Evolutionary conservation across 176 grass and related monocot genomes (phyloP).

Genomic region (Avena eriantha): DNA sequence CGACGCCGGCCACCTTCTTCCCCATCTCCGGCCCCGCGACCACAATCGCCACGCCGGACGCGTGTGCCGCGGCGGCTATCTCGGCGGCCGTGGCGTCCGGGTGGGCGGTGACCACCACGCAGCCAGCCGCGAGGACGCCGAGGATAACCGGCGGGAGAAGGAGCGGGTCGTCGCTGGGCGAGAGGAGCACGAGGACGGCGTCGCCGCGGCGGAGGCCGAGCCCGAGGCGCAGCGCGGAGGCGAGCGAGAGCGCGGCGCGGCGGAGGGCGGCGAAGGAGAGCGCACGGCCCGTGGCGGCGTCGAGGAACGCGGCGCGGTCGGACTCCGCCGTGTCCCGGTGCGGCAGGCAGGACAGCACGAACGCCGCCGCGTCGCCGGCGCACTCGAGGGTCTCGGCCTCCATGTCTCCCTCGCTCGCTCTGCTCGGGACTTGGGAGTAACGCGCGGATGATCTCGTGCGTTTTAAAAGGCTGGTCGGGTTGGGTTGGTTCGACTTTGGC

Average conservation of each 20-base stretch:
- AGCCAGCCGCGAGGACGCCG: slow-evolving; percentile 52
- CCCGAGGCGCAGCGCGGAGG: slow-evolving; percentile 50
- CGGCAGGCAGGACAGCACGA: slow-evolving; percentile 50
- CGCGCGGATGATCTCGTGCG: not conserved
- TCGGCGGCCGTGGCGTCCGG: slow-evolving; percentile 33
- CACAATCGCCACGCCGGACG: slow-evolving; percentile 32
- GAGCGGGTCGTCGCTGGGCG: slow-evolving; percentile 35
- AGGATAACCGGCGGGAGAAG: slow-evolving; percentile 53
- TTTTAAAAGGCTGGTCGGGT: not conserved
- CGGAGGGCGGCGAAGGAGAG: slow-evolving; percentile 54
- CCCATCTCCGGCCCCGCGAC: slow-evolving; percentile 33
- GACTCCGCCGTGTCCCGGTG: not conserved
- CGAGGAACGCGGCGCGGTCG: slow-evolving; percentile 30
- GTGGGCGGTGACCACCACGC: slow-evolving; percentile 44
- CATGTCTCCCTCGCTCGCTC: not conserved
- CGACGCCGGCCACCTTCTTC: slow-evolving; percentile 25
- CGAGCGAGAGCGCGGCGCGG: slow-evolving; percentile 56
- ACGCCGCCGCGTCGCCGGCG: slow-evolving; percentile 39
- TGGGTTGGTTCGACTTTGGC: not conserved
- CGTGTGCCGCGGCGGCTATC: slow-evolving; percentile 43
- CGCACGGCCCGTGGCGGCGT: slow-evolving; percentile 31
- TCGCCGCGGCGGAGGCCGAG: slow-evolving; percentile 57
- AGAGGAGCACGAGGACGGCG: slow-evolving; percentile 56
- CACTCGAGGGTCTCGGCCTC: not conserved
- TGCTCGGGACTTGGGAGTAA: not conserved